Conservation (phyloP, 106 monocot genomes). For the Platanthera guangdongensis region DNA sequence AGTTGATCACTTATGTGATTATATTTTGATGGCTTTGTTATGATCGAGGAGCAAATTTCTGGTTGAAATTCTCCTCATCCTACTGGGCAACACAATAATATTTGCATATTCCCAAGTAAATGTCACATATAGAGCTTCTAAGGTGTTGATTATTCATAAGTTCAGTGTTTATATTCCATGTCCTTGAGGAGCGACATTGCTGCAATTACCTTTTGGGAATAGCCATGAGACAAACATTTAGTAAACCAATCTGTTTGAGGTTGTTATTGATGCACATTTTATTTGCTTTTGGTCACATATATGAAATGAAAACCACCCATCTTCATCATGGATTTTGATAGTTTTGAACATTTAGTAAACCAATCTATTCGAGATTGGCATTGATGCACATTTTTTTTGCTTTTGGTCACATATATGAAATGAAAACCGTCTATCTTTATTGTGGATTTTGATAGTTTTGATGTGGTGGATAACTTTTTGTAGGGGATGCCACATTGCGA, state of each 20-base stretch:
- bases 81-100: constrained; percentile 6
- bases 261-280: no score
- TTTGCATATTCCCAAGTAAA: constrained; percentile 23
- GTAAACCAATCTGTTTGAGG: neutral
- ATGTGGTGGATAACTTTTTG: no score
- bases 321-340: no score
- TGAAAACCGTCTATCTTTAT: no score
- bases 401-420: no score
- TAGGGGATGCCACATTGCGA: no score
- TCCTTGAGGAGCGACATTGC: constrained; percentile 29
- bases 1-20: no score
- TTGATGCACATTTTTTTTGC: no score
- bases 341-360: neutral
- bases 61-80: constrained; percentile 4
- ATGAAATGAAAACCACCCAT: no score
- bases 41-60: neutral
- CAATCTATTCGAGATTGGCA: no score
- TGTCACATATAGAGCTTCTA: neutral
- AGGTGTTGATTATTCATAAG: constrained; percentile 2
- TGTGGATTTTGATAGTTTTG: no score
- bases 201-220: constrained; percentile 39
- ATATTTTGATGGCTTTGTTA: neutral
- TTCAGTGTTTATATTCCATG: constrained; percentile 43
- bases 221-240: constrained; percentile 44
- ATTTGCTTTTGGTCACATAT: no score